Base-by-base conservation (phyloP, 331 rosid species). In the Dryas integrifolia region DNA sequence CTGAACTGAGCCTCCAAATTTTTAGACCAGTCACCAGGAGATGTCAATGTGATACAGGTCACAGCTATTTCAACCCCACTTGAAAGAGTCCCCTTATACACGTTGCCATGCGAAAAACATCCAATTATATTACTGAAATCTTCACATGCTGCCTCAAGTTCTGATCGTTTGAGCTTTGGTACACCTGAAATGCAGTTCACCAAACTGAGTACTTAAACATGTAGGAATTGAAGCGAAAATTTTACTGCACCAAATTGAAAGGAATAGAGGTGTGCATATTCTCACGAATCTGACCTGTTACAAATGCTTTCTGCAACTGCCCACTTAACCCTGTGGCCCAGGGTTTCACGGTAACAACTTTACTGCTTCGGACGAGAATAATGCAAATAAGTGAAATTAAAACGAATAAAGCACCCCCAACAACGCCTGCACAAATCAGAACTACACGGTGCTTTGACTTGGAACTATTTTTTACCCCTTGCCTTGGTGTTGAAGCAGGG, bases 11-110 rank as follows among this genome's bases (percentile, higher is more conserved):
- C 79, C 85, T 89, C 93, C 87, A 84, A 73, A 51, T 30, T 57
- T 76, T 92, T 91, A 9, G 96, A 81, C 97, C 99, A 92, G 65
- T 84, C 73, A 76, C 62, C 47, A 24, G 84, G 65, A 57, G 88
- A 83, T 58, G 82, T 83, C 50, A 74, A 84, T 53, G 85, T 81
- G 79, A 78, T 77, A 5, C 87, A 86, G 55, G 87, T 84, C 59
- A 95, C 99, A 18, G 96, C 97, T 66, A 95, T 95, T 87, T 95
- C 99, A 75, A 95, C 92, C 82, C 96, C 99, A 61, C 90, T 92
- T 3, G 99, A 95, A 61, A 95, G 96, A 67, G 96, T 95, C 24
- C 99, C 99, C 72, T 95, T 95, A 57, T 91, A 95, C 38, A 95
- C 82, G 30, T 88, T 88, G 68, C 86, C 88, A 14, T 84, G 83